A percentile compares a stretch with the other conserved stretches of the same genome.
Conservation (phyloP, 169 alveolate genomes). For the Cryptosporidium xiaoi region DNA sequence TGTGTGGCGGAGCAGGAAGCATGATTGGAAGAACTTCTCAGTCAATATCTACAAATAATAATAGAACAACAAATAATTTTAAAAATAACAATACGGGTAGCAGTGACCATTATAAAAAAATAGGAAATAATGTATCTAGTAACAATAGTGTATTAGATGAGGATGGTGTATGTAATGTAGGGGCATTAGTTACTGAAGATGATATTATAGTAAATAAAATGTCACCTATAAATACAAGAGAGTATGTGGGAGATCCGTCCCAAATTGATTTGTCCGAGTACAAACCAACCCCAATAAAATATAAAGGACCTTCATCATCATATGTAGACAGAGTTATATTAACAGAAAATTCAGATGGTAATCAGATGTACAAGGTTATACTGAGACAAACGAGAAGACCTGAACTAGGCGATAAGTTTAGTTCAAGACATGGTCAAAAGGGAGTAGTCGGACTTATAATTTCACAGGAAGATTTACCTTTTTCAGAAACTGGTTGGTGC, state of each 20-base stretch:
- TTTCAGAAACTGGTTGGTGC: slow-evolving; percentile 98
- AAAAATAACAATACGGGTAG: slow-evolving; percentile 77
- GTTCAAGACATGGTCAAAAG: slow-evolving; percentile 99
- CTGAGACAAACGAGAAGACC: slow-evolving; percentile 95
- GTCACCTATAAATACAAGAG: slow-evolving; percentile 83
- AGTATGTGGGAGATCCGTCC: slow-evolving; percentile 77
- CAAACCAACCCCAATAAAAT: slow-evolving; percentile 77
- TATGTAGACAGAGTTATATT: slow-evolving; percentile 95
- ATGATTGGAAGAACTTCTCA: slow-evolving; percentile 15
- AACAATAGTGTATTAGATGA: slow-evolving; percentile 81
- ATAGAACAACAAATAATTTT: slow-evolving; percentile 77
- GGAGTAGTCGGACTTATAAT: slow-evolving; percentile 99
- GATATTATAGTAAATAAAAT: slow-evolving; percentile 90
- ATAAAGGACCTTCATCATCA: slow-evolving; percentile 88
- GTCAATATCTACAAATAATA: not conserved
- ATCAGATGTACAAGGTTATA: slow-evolving; percentile 91
- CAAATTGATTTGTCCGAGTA: slow-evolving; percentile 76
- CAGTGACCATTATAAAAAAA: slow-evolving; percentile 1
- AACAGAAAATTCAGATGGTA: slow-evolving; percentile 92
- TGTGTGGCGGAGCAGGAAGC: not conserved
- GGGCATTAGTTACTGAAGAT: slow-evolving; percentile 90
- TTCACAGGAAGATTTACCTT: slow-evolving; percentile 98
- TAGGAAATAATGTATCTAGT: not conserved
- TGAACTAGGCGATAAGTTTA: slow-evolving; percentile 98
- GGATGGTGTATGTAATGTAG: slow-evolving; percentile 95